Base-by-base conservation (phyloP, 1,139 yeast species). In the Blastobotrys malaysiensis region DNA sequence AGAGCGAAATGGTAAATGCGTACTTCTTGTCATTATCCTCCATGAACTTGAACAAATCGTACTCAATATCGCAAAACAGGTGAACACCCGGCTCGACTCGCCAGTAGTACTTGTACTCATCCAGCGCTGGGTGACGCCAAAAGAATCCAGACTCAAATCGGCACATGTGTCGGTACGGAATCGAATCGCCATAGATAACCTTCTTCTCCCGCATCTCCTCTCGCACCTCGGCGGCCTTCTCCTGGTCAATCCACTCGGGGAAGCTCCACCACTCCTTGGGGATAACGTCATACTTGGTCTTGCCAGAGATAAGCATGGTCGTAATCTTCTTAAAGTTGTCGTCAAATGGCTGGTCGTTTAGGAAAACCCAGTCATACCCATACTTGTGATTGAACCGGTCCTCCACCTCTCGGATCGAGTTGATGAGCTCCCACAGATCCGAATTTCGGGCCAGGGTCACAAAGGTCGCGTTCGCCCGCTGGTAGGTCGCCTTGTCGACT, bases 41-140 rank as follows among this genome's bases (percentile, higher is more conserved):
- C 95, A 89, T 85, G 72, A 81, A 87, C 71, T 83, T 83, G 79
- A 89, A 89, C 51, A 89, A 76, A 72, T 89, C 97, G 66, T 88
- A 86, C 65, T 85, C 85, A 62, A 90, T 77, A 68, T 89, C 93
- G 76, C 97, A 89, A 69, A 72, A 83, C 52, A 89, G 77, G 69
- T 83, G 80, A 72, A 89, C 81, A 68, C 86, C 95, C 43, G 97
- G 97, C 73, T 91, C 98, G 58, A 91, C 97, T 75, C 97, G 84
- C 97, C 97, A 91, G 77, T 90, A 90, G 75, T 83, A 89, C 65
- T 87, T 90, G 73, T 83, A 89, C 51, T 85, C 84, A 58, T 78
- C 78, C 75, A 89, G 71, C 46, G 85, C 70, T 54, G 82, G 83
- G 65, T 88, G 95, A 72, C 89, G 80, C 79, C 83, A 90, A 76